phyloP scores from a whole-genome alignment of 2,329 filamentous ascomycete genomes.

The Paradendryphiella salina region DNA sequence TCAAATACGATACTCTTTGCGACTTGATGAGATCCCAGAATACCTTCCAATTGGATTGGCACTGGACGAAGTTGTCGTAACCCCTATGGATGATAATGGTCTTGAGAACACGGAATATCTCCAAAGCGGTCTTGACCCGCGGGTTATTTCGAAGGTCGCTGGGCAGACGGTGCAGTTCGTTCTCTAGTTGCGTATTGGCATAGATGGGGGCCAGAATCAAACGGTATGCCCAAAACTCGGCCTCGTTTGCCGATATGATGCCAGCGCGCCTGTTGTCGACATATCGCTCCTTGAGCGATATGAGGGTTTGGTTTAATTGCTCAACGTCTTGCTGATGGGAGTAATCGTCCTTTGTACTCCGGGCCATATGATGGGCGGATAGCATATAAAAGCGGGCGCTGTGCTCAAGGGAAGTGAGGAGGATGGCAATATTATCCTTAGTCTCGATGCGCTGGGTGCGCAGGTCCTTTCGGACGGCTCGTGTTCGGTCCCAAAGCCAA shows the following conservation, averaged over 20 bases:
- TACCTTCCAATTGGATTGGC: constrained; percentile 60
- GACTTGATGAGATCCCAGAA: constrained; percentile 63
- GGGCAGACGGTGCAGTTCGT: constrained; percentile 61
- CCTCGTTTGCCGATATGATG: constrained; percentile 60
- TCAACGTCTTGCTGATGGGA: constrained; percentile 64
- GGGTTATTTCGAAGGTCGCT: constrained; percentile 54
- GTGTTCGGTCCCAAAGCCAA: constrained; percentile 68
- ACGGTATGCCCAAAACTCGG: constrained; percentile 67
- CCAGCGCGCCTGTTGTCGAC: constrained; percentile 46
- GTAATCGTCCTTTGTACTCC: constrained; percentile 50
- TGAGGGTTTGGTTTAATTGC: constrained; percentile 65
- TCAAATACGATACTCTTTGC: constrained; percentile 60
- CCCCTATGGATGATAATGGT: constrained; percentile 55
- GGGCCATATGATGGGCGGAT: constrained; percentile 60
- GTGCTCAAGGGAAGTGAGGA: constrained; percentile 64
- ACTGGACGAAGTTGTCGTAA: constrained; percentile 57
- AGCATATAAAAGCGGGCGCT: constrained; percentile 67
- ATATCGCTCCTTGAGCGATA: constrained; percentile 61
- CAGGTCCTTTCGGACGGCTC: constrained; percentile 67
- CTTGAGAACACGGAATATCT: constrained; percentile 60
- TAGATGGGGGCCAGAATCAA: constrained; percentile 54
- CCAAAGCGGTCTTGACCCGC: constrained; percentile 60
- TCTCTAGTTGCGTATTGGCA: constrained; percentile 56
- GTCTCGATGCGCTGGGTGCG: constrained; percentile 64
- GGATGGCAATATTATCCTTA: constrained; percentile 56